A percentile compares a stretch with the other conserved stretches of the same genome.
Conservation (phyloP, 2,329 filamentous ascomycete species). For the Stagonosporopsis chrysanthemi region DNA sequence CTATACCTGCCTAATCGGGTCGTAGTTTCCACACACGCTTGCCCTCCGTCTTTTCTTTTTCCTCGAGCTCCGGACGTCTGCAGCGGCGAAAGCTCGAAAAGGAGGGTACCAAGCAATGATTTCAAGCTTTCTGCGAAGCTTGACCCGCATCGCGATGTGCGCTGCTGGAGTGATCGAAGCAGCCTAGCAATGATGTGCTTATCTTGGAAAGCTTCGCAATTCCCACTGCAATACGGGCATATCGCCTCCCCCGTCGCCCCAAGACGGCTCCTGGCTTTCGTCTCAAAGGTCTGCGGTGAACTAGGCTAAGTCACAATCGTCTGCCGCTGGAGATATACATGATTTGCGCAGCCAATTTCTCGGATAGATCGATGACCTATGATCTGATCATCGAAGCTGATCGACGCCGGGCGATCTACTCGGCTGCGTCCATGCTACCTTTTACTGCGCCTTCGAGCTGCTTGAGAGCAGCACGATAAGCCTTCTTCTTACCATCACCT, state of each 20-base stretch:
- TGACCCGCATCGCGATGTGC: constrained; percentile 15
- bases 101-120: constrained; percentile 24
- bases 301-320: constrained; percentile 2
- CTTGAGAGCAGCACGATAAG: constrained; percentile 64
- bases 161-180: not conserved
- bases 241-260: constrained; percentile 4
- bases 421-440: constrained; percentile 27
- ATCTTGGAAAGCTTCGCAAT: constrained; percentile 13
- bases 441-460: constrained; percentile 68
- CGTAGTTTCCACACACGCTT: constrained; percentile 4
- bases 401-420: constrained; percentile 14
- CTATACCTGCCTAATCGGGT: constrained; percentile 25
- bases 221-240: constrained; percentile 5
- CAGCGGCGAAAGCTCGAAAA: constrained; percentile 12
- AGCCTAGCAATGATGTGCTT: constrained; percentile 13
- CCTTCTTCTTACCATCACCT: constrained; percentile 49
- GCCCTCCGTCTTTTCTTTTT: constrained; percentile 2
- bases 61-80: not conserved
- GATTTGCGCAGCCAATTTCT: not conserved
- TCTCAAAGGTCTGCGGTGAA: not conserved
- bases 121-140: constrained; percentile 26
- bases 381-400: constrained; percentile 6
- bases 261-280: constrained; percentile 5
- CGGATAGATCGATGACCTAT: constrained; percentile 12
- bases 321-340: not conserved